These are phyloP conservation scores for Fusarium nygamai DNA, from an alignment of 2,329 filamentous ascomycete species.

Conservation along the genomic window DNA sequence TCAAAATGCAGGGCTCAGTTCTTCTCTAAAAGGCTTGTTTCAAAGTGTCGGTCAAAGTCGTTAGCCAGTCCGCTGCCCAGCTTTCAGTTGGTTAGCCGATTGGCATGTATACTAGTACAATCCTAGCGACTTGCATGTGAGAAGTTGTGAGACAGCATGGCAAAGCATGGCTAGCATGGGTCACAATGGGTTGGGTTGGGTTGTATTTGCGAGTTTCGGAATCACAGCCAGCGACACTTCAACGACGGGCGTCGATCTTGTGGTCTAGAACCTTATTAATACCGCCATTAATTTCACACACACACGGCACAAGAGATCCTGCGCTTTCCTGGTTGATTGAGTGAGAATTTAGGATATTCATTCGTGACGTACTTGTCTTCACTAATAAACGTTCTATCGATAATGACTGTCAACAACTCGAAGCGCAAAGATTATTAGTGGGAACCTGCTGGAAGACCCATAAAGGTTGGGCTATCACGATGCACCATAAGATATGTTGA, in stretches of 20 bases:
- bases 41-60: slow-evolving; percentile 27
- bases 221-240: not conserved
- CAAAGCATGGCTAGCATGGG: not conserved
- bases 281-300: not conserved
- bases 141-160: slow-evolving; percentile 6
- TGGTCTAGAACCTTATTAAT: slow-evolving; percentile 23
- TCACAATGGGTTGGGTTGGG: slow-evolving; percentile 2
- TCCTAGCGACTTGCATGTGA: slow-evolving; percentile 24
- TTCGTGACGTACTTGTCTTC: not conserved
- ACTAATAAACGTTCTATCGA: not conserved
- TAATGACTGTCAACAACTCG: not conserved
- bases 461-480: not conserved
- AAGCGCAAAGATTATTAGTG: not conserved
- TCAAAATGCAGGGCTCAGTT: slow-evolving; percentile 3
- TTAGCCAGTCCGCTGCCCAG: not conserved
- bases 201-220: slow-evolving; percentile 8
- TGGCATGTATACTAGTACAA: slow-evolving; percentile 14
- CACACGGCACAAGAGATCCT: not conserved
- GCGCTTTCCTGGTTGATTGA: not conserved
- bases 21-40: not conserved
- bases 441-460: not conserved
- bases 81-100: not conserved
- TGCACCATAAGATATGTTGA: not conserved
- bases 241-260: slow-evolving; percentile 23
- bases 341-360: not conserved